Evolutionary conservation across 495 filamentous ascomycete genomes (phyloP), one percentile per base, ranked within the genome.

Genomic region (Hyphodiscus hymeniophilus): DNA sequence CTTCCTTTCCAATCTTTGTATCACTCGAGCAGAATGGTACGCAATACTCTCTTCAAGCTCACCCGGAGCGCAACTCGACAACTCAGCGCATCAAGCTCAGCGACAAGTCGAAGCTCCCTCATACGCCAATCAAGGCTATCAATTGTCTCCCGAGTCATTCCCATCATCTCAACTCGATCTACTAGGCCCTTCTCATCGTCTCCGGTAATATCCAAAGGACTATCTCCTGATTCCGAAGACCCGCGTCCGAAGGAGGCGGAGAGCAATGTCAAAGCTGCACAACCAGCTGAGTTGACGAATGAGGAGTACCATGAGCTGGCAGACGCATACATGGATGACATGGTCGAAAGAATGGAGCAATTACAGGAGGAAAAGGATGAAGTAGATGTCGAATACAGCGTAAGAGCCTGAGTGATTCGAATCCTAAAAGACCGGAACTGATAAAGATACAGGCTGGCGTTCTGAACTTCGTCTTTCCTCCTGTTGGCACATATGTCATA

Each of bases 401-500:
- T 40, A n/a, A n/a, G n/a, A n/a, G n/a, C n/a, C n/a, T n/a, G n/a
- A n/a, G n/a, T n/a, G n/a, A n/a, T n/a, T n/a, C n/a, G n/a, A n/a
- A n/a, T n/a, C n/a, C n/a, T n/a, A n/a, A n/a, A n/a, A n/a, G n/a
- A n/a, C n/a, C n/a, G 38, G 20, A 21, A 20, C 16, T 40, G 20
- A 40, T 13, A 5, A 1, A 34, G 16, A 20, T 11, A 32, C 52
- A 94, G 87, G 77, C 86, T 42, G 94, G 92, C 38, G 88, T 97
- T 38, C 66, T 99, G 42, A 90, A 80, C 49, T 63, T 97, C 49
- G 66, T 62, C 17, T 66, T 84, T 33, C 69, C 74, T 0, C 66
- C 74, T 0, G 60, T 76, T 11, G 91, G 90, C 40, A 89, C 78
- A 18, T 98, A 89, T 56, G 84, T 97, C 2, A 72, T 98, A 60